These are phyloP conservation scores for Aegilops speltoides DNA, from an alignment of 176 grass and related monocot species.

Conservation along the genomic window DNA sequence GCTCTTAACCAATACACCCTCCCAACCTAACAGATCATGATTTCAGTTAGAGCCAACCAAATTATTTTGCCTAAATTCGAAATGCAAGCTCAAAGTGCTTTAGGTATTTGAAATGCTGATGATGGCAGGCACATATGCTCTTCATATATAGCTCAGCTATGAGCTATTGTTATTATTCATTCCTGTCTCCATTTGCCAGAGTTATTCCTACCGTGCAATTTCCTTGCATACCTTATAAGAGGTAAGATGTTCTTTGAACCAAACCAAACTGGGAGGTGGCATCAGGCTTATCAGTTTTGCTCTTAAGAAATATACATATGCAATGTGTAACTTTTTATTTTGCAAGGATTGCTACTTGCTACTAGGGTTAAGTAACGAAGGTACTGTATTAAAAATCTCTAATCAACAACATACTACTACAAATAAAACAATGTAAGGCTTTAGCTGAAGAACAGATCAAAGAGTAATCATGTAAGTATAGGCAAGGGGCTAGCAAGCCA, in stretches of 20 bases:
- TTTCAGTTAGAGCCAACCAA: not conserved
- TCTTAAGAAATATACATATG: not conserved
- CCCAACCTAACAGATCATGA: not conserved
- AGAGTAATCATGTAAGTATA: not conserved
- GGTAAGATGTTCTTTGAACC: not conserved
- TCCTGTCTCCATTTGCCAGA: not conserved
- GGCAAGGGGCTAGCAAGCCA: not conserved
- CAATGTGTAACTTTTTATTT: not conserved
- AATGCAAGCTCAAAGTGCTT: not conserved
- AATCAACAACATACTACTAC: not conserved
- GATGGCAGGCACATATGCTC: not conserved
- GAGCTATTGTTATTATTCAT: not conserved
- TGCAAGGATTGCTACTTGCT: not conserved
- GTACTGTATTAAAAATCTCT: not conserved
- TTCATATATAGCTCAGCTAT: not conserved
- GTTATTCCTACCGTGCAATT: not conserved
- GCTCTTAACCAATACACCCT: not conserved
- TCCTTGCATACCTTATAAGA: not conserved
- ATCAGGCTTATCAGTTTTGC: not conserved
- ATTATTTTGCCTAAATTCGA: not conserved
- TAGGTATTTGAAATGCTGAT: not conserved
- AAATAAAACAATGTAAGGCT: not conserved
- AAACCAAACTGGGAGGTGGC: not conserved
- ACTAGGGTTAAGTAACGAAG: not conserved
- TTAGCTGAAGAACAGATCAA: not conserved